Evolutionary conservation across 2,329 filamentous ascomycete species (phyloP).

Genomic region (Exophiala phaeomuriformis): DNA sequence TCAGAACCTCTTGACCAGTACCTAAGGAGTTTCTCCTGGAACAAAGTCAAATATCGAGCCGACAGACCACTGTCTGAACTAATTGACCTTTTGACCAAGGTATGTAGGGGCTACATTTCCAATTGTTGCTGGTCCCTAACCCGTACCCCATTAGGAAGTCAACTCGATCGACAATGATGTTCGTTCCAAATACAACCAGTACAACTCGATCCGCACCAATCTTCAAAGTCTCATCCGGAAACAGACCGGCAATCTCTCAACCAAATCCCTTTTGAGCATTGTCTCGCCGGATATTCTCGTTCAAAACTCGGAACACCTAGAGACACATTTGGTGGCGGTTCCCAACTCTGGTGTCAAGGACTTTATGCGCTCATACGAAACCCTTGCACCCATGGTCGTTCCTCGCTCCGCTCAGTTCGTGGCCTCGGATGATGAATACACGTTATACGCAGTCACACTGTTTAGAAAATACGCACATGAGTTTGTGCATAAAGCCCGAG

Average conservation of each 20-base stretch:
- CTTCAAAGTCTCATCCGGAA: slow-evolving; percentile 74
- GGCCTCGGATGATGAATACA: slow-evolving; percentile 81
- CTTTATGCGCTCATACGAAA: slow-evolving; percentile 84
- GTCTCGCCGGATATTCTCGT: slow-evolving; percentile 74
- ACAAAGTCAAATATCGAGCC: slow-evolving; percentile 92
- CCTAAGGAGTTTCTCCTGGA: slow-evolving; percentile 83
- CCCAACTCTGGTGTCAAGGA: slow-evolving; percentile 75
- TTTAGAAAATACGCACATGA: slow-evolving; percentile 88
- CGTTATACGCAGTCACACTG: slow-evolving; percentile 76
- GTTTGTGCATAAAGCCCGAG: slow-evolving; percentile 85
- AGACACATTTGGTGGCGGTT: slow-evolving; percentile 88
- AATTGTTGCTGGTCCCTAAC: background rate
- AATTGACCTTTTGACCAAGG: slow-evolving; percentile 82
- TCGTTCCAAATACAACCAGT: slow-evolving; percentile 88
- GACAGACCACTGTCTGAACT: slow-evolving; percentile 85
- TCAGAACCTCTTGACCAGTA: slow-evolving; percentile 94
- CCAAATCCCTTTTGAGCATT: slow-evolving; percentile 84
- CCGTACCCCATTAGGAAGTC: slow-evolving; percentile 57
- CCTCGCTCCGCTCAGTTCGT: slow-evolving; percentile 76
- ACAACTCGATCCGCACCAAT: slow-evolving; percentile 82
- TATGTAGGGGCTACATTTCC: slow-evolving; percentile 31
- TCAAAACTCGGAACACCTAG: slow-evolving; percentile 82
- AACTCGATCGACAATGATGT: slow-evolving; percentile 91
- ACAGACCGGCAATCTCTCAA: slow-evolving; percentile 89
- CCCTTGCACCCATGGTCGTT: slow-evolving; percentile 81